Evolutionary conservation across 192 early-diverging fungal genomes (phyloP), one percentile per base, ranked within the genome.

Genomic region (Cladochytrium replicatum): DNA sequence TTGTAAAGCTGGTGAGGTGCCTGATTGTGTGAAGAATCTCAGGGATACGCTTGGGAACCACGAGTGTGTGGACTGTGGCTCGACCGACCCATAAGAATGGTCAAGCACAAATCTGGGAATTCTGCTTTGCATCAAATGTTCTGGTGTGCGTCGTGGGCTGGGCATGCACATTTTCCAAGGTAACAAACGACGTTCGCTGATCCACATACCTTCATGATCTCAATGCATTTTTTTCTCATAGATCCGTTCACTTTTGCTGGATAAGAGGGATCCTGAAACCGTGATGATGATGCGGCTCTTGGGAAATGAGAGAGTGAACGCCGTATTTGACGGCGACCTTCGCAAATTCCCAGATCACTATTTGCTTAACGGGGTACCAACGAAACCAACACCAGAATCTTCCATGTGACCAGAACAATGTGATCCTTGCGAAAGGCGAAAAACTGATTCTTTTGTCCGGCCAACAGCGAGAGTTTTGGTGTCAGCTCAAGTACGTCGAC

Each of bases 161-260:
- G 88, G 88, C 5, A 83, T 84, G 4, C 87, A 89, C 60, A 77
- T 91, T 6, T 81, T 77, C 53, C 86, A n/a, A n/a, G n/a, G n/a
- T n/a, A n/a, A n/a, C n/a, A n/a, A n/a, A n/a, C n/a, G n/a, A n/a
- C n/a, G n/a, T n/a, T n/a, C n/a, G n/a, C n/a, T n/a, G n/a, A n/a
- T n/a, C n/a, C n/a, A n/a, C n/a, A n/a, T n/a, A n/a, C n/a, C n/a
- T n/a, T n/a, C n/a, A n/a, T n/a, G n/a, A n/a, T n/a, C n/a, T n/a
- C n/a, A n/a, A n/a, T n/a, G n/a, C n/a, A n/a, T n/a, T n/a, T n/a
- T n/a, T n/a, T n/a, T n/a, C n/a, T n/a, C n/a, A n/a, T n/a, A 87
- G 59, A 17, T 37, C 34, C 13, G 85, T 30, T 87, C 86, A 2
- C 55, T 90, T 25, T 76, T 73, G 23, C 60, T 90, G 51, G 87